Percentiles rank a stretch among this genome's conserved stretches.
Conservation (phyloP, 257 asterid genomes). For the Penstemon davidsonii region DNA sequence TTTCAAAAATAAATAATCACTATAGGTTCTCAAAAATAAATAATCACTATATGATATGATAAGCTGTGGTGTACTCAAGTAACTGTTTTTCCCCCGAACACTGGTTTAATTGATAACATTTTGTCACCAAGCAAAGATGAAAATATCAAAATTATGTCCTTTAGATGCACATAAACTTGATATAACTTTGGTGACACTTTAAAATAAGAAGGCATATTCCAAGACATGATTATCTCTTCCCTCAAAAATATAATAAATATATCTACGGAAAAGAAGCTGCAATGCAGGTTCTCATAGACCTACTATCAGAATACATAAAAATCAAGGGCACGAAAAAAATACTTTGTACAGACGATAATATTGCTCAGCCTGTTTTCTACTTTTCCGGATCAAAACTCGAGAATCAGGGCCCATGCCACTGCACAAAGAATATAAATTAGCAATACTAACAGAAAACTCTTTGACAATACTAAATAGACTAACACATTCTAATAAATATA, state of each 20-base stretch:
- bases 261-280: background rate
- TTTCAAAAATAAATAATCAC: background rate
- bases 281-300: background rate
- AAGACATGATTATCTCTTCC: background rate
- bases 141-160: too few relatives aligned
- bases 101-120: too few relatives aligned
- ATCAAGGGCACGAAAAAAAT: constrained; percentile 15
- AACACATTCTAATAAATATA: too few relatives aligned
- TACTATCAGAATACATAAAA: constrained; percentile 7
- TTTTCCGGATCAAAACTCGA: constrained; percentile 94
- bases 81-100: too few relatives aligned
- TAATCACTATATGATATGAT: background rate
- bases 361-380: constrained; percentile 98
- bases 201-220: background rate
- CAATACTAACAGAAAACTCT: background rate
- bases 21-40: background rate
- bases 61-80: background rate
- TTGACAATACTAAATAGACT: background rate
- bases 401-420: constrained; percentile 99
- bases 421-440: constrained; percentile 36
- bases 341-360: constrained; percentile 89
- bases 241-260: too few relatives aligned
- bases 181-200: background rate
- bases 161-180: background rate
- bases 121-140: background rate